A percentile compares a stretch with the other conserved stretches of the same genome.
phyloP scores from a whole-genome alignment of 768 basidiomycete species.

The Mycena haematopus region DNA sequence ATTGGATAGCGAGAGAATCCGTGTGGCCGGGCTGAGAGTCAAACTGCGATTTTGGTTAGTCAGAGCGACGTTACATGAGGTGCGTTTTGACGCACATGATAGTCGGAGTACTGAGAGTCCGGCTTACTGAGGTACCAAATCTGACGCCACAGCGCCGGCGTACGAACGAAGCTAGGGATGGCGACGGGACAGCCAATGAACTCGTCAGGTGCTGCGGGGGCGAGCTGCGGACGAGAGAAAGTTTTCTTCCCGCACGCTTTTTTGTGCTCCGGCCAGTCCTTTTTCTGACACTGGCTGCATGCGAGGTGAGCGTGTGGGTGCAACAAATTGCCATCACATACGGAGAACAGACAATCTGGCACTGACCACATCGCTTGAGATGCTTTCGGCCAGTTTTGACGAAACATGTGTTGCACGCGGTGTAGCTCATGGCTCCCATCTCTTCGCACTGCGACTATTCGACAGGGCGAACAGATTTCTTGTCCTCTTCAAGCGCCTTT shows the following conservation, averaged over 20 bases:
- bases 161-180: constrained; percentile 3
- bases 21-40: not conserved
- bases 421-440: not conserved
- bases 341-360: constrained; percentile 1
- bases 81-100: not conserved
- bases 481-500: not conserved
- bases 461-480: not conserved
- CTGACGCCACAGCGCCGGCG: constrained; percentile 9
- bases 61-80: no score
- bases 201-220: not conserved
- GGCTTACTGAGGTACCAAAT: not conserved
- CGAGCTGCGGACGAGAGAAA: not conserved
- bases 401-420: not conserved
- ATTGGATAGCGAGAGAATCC: not conserved
- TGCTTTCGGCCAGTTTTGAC: not conserved
- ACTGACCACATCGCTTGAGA: constrained; percentile 6
- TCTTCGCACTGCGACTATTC: constrained; percentile 2
- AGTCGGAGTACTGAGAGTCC: not conserved
- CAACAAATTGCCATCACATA: not conserved
- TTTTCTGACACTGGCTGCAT: constrained; percentile 11
- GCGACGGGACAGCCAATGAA: constrained; percentile 17
- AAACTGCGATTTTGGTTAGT: not conserved
- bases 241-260: constrained; percentile 1
- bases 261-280: constrained; percentile 19
- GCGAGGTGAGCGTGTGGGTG: not conserved